phyloP scores from a whole-genome alignment of 352 stramenopile genomes.

The Phytophthora parvispora region DNA sequence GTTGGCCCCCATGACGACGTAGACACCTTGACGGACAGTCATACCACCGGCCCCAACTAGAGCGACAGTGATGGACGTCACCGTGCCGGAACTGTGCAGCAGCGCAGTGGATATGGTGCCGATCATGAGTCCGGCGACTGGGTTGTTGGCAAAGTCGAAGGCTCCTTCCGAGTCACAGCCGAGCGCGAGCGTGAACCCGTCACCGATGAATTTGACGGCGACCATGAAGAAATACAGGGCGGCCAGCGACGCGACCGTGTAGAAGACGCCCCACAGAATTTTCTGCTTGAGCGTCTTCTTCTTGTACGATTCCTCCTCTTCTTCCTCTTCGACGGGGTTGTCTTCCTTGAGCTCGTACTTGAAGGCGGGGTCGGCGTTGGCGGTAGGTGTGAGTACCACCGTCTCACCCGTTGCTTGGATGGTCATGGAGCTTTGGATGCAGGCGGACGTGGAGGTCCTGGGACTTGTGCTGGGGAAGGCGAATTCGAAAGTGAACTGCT shows the following conservation, averaged over 20 bases:
- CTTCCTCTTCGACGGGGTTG: slow-evolving; percentile 13
- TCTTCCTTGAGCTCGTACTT: slow-evolving; percentile 27
- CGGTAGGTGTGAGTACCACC: slow-evolving; percentile 20
- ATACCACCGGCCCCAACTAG: slow-evolving; percentile 68
- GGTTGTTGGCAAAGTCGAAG: slow-evolving; percentile 74
- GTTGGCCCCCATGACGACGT: slow-evolving; percentile 93
- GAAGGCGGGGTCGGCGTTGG: slow-evolving; percentile 12
- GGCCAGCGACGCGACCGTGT: slow-evolving; percentile 42
- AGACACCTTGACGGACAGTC: slow-evolving; percentile 81
- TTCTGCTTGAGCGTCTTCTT: slow-evolving; percentile 38
- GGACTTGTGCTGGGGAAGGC: slow-evolving; percentile 13
- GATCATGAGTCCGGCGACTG: slow-evolving; percentile 76
- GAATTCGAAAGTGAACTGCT: slow-evolving; percentile 28
- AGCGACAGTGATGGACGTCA: slow-evolving; percentile 78
- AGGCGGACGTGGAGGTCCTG: neutral
- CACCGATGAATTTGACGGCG: slow-evolving; percentile 76
- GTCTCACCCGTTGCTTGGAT: slow-evolving; percentile 11
- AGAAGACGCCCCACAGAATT: slow-evolving; percentile 40
- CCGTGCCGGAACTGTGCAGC: slow-evolving; percentile 74
- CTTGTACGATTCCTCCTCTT: slow-evolving; percentile 28
- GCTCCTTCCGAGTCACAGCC: slow-evolving; percentile 62
- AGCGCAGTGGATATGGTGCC: slow-evolving; percentile 75
- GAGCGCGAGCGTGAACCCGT: slow-evolving; percentile 70
- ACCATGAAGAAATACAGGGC: slow-evolving; percentile 87
- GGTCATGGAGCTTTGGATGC: slow-evolving; percentile 7